These are phyloP conservation scores for Chytriomyces sp. DNA, from an alignment of 192 early-diverging fungal species.

Conservation along the genomic window DNA sequence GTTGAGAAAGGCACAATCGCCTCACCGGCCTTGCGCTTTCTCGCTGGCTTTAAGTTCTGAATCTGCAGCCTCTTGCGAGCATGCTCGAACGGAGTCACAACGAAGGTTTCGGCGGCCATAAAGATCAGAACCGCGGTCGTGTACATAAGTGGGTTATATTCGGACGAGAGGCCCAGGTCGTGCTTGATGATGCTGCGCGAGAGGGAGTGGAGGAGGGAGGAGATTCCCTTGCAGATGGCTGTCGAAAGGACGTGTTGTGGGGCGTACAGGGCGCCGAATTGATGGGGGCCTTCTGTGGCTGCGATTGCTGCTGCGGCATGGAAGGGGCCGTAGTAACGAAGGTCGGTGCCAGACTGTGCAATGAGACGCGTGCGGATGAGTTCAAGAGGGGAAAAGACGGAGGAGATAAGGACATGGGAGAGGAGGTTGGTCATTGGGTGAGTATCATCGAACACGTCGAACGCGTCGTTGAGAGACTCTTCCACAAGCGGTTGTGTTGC, in stretches of 20 bases:
- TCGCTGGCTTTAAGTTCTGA: conserved; percentile 50
- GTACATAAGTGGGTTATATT: conserved; percentile 69
- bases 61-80: conserved; percentile 81
- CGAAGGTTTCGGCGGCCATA: conserved; percentile 69
- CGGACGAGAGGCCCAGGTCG: conserved; percentile 47
- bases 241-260: conserved; percentile 74
- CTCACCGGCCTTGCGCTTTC: conserved; percentile 5
- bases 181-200: conserved; percentile 40
- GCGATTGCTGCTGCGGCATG: conserved; percentile 77
- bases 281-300: conserved; percentile 71
- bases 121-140: conserved; percentile 68
- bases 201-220: conserved; percentile 65
- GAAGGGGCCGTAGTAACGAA: conserved; percentile 80
- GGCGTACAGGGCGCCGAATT: conserved; percentile 47
- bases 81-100: conserved; percentile 86
- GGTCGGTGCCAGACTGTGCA: conserved; percentile 49
- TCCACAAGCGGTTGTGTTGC: conserved; percentile 85
- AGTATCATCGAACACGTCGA: conserved; percentile 88
- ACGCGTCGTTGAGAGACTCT: conserved; percentile 83
- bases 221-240: conserved; percentile 33
- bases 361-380: conserved; percentile 75
- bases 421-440: conserved; percentile 75
- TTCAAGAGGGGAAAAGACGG: conserved; percentile 87
- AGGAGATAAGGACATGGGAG: conserved; percentile 75
- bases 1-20: conserved; percentile 38